phyloP scores from a whole-genome alignment of 139 green algal species.

The Chlamydomonas asymmetrica region DNA sequence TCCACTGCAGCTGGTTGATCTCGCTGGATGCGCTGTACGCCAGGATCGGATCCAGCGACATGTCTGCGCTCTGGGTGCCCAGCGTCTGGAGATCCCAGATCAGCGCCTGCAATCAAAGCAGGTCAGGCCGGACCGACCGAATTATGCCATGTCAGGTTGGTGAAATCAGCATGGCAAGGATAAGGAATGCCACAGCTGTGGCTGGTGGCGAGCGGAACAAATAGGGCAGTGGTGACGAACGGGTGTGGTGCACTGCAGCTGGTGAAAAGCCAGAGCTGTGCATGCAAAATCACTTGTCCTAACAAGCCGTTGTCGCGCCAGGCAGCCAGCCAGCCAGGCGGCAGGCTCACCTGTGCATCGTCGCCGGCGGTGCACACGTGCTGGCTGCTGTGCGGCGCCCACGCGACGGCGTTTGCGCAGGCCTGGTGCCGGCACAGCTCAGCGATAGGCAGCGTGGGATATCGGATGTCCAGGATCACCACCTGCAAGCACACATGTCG shows the following conservation, averaged over 20 bases:
- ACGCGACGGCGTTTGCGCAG: slow-evolving; percentile 88
- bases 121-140: too few species aligned
- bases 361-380: slow-evolving; percentile 90
- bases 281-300: too few species aligned
- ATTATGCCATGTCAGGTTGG: too few species aligned
- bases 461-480: slow-evolving; percentile 90
- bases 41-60: slow-evolving; percentile 88
- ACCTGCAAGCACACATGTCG: slow-evolving; percentile 56
- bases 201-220: too few species aligned
- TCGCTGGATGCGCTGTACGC: slow-evolving; percentile 89
- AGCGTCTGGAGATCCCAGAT: slow-evolving; percentile 93
- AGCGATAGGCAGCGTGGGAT: slow-evolving; percentile 88
- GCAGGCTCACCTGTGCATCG: slow-evolving; percentile 46
- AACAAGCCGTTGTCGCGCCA: too few species aligned
- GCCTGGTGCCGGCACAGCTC: slow-evolving; percentile 85
- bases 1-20: slow-evolving; percentile 95
- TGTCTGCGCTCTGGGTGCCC: slow-evolving; percentile 7
- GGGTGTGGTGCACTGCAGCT: too few species aligned
- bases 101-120: slow-evolving; percentile 85
- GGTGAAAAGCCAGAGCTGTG: too few species aligned
- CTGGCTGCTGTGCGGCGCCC: slow-evolving; percentile 89
- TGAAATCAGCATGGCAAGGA: too few species aligned
- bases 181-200: too few species aligned
- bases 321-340: too few species aligned
- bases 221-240: too few species aligned